Conservation (phyloP, 495 filamentous ascomycete species). For the Cetradonia linearis region DNA sequence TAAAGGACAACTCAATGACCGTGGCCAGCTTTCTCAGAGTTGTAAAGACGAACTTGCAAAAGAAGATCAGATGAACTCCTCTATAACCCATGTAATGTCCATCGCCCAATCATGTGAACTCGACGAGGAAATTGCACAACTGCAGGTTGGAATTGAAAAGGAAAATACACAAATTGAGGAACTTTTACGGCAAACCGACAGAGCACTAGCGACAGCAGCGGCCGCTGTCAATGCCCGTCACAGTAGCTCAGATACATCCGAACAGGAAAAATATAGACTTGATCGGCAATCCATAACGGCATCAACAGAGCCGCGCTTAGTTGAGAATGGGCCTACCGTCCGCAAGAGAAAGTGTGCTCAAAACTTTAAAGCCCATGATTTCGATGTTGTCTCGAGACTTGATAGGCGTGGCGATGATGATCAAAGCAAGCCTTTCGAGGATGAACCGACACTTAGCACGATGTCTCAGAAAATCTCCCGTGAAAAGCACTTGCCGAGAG, state of each 20-base stretch:
- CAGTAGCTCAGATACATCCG: not conserved
- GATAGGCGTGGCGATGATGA: not conserved
- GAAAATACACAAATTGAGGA: not conserved
- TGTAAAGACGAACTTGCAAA: not conserved
- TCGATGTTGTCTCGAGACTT: not conserved
- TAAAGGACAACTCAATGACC: not conserved
- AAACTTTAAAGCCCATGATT: not conserved
- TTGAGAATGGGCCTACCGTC: not conserved
- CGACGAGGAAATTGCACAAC: not conserved
- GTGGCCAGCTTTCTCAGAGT: not conserved
- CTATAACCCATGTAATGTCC: not conserved
- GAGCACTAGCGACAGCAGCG: not conserved
- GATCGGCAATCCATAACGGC: not conserved
- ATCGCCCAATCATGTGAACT: not conserved
- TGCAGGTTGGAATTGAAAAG: not conserved
- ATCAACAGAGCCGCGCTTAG: not conserved
- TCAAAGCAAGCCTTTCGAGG: not conserved
- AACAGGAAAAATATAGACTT: not conserved
- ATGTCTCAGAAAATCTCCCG: not conserved
- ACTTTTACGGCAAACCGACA: not conserved
- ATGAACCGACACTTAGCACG: not conserved
- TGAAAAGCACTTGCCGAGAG: not conserved
- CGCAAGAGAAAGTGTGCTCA: not conserved
- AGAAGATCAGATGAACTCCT: not conserved
- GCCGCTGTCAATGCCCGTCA: not conserved